A percentile compares a stretch with the other conserved stretches of the same genome.
These are phyloP conservation scores for Earliella scabrosa DNA, from an alignment of 1,284 basidiomycete species.

Conservation along the genomic window DNA sequence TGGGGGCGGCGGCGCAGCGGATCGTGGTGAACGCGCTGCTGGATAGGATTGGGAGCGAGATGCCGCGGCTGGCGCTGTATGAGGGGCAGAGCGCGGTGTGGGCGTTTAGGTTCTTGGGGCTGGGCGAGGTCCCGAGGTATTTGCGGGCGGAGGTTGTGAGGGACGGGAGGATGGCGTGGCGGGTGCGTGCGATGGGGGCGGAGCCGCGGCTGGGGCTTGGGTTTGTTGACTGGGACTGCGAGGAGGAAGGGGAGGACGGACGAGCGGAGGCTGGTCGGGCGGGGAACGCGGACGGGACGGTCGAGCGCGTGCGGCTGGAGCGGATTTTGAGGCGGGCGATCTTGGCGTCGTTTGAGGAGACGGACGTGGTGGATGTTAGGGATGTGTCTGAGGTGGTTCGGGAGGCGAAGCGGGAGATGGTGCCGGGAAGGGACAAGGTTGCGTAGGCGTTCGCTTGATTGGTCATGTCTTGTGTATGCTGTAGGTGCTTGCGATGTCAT, in stretches of 20 bases:
- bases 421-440: too few species aligned
- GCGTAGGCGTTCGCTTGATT: too few species aligned
- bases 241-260: neutral
- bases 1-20: conserved; percentile 48
- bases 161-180: conserved; percentile 17
- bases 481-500: too few species aligned
- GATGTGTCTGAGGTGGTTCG: conserved; percentile 6
- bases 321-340: conserved; percentile 32
- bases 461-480: too few species aligned
- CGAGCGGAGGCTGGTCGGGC: conserved; percentile 2
- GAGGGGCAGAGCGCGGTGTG: conserved; percentile 18
- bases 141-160: neutral
- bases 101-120: conserved; percentile 37
- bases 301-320: conserved; percentile 29
- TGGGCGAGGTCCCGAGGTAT: conserved; percentile 5
- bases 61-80: conserved; percentile 1
- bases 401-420: conserved; percentile 15
- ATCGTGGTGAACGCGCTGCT: conserved; percentile 37
- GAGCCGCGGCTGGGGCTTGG: conserved; percentile 15
- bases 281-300: neutral
- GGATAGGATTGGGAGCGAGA: conserved; percentile 23
- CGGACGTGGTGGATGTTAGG: conserved; percentile 6
- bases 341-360: conserved; percentile 1
- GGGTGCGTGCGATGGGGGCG: conserved; percentile 19
- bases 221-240: conserved; percentile 9